These are phyloP conservation scores for Eutrema salsugineum DNA, from an alignment of 441 rosid genomes.

Conservation along the genomic window DNA sequence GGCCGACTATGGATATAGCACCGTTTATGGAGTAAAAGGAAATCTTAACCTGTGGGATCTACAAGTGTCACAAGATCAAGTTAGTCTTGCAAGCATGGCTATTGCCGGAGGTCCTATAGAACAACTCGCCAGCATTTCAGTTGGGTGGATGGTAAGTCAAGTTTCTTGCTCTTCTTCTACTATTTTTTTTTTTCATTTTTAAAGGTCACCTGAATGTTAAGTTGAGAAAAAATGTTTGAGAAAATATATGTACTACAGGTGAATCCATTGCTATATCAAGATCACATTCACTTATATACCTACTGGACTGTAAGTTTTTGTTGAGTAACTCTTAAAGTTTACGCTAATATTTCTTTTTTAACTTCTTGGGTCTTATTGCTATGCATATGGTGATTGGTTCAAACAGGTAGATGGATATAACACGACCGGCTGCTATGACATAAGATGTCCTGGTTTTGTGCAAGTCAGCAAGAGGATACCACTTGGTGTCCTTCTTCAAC, in stretches of 20 bases:
- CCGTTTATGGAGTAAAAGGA: conserved; percentile 5
- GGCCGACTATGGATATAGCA: background rate
- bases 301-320: conserved; percentile 23
- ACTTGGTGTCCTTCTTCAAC: conserved; percentile 10
- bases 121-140: conserved; percentile 22
- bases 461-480: conserved; percentile 15
- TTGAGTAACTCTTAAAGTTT: background rate
- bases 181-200: background rate
- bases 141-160: conserved; percentile 23
- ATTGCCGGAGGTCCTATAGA: conserved; percentile 1
- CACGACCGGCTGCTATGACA: conserved; percentile 21
- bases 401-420: conserved; percentile 21
- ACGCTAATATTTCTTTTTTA: background rate
- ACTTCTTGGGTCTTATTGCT: background rate
- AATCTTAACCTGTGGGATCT: conserved; percentile 19
- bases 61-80: conserved; percentile 8
- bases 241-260: conserved; percentile 1
- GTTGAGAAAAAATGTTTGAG: background rate
- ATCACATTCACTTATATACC: conserved; percentile 21
- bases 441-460: conserved; percentile 18
- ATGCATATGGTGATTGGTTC: background rate
- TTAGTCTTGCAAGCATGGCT: conserved; percentile 22
- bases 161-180: background rate
- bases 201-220: background rate
- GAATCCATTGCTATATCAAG: background rate